A percentile compares a stretch with the other conserved stretches of the same genome.
Evolutionary conservation across 164 flowering plant genomes (phyloP).

Genomic region (Vitis labrusca): DNA sequence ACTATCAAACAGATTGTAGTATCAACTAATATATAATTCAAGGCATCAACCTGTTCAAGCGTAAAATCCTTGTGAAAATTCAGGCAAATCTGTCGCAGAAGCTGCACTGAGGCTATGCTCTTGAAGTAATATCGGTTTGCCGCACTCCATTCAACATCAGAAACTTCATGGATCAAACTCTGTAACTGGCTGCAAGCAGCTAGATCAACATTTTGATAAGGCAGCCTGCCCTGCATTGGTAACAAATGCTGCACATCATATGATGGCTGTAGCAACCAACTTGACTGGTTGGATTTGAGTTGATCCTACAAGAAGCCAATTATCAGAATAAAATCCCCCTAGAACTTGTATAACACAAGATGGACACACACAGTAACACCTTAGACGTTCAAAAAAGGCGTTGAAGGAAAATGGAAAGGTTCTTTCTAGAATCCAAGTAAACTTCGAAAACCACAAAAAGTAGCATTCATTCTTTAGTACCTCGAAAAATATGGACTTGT

Average conservation of each 20-base stretch:
- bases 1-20: too few relatives aligned
- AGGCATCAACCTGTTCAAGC: constrained; percentile 57
- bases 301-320: constrained; percentile 34
- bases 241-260: constrained; percentile 62
- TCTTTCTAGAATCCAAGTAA: not conserved
- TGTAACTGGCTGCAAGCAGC: constrained; percentile 11
- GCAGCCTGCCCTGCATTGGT: constrained; percentile 18
- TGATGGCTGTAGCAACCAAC: constrained; percentile 68
- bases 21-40: too few relatives aligned
- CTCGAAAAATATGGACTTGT: constrained; percentile 45
- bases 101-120: constrained; percentile 64
- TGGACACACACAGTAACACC: not conserved
- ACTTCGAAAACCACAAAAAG: not conserved
- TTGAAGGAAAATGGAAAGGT: not conserved
- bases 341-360: not conserved
- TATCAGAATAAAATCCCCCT: not conserved
- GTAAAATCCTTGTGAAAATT: constrained; percentile 71
- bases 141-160: constrained; percentile 49
- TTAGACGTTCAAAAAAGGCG: too few relatives aligned
- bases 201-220: constrained; percentile 14
- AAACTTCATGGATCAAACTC: constrained; percentile 2
- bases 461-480: constrained; percentile 25
- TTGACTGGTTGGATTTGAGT: constrained; percentile 24
- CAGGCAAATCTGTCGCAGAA: constrained; percentile 48
- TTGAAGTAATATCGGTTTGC: constrained; percentile 69